Base-by-base conservation (phyloP, 768 basidiomycete species). In the Chalciporus sphaerocephalus region DNA sequence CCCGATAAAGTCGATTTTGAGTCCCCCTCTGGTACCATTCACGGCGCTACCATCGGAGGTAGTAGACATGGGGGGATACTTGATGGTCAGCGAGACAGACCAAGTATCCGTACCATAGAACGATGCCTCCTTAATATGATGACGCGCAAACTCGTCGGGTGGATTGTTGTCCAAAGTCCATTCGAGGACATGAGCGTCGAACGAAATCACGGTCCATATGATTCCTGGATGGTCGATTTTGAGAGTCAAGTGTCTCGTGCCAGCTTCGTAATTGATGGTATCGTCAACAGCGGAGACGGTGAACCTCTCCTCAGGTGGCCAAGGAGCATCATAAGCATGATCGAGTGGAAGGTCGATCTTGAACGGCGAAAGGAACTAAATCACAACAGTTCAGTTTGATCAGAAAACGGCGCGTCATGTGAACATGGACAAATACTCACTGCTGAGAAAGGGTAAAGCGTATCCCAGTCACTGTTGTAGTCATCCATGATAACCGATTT, bases 151-250 rank as follows among this genome's bases (percentile, higher is more conserved):
- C 46, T 88, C 86, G 42, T 80, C 65, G 0, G 91, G 89, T 1
- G 95, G 92, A 44, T 80, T 78, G 50, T 83, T 71, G 52, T 91
- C 87, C 28, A 93, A 72, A 13, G 79, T 82, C 94, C 94, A 97
- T 42, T 77, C 66, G 7, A 94, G 64, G 12, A 97, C 89, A 48
- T 94, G 85, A 0, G 91, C 94, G 39, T 94, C 87, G 58, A 98
- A 96, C 0, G 92, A 87, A 43, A 98, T 76, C 4, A 88, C 92
- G 4, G 90, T 88, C 92, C 92, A 91, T 41, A 92, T 93, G 35
- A 94, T 69, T 3, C 81, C 85, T 1, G 87, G 87, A 63, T 94
- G 89, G 21, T 77, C 68, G 25, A 94, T 73, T 38, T 73, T 64
- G n/a, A 94, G 60, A 5, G 80, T 85, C 37, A 95, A 57, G 47